These are phyloP conservation scores for Mycena galopus DNA, from an alignment of 768 basidiomycete genomes.

Conservation along the genomic window DNA sequence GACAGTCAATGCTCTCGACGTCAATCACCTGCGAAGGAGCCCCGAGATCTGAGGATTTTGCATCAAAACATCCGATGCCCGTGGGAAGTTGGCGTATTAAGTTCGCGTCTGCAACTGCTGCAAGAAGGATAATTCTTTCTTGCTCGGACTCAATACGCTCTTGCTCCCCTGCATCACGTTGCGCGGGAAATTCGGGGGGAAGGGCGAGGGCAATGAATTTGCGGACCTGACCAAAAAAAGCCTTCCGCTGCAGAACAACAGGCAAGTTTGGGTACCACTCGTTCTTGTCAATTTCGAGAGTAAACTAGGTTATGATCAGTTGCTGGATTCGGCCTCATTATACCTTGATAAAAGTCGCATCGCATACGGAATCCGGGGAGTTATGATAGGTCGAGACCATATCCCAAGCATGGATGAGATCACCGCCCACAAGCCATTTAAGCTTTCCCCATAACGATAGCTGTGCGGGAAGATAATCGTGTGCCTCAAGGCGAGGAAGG, in stretches of 20 bases:
- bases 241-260: not conserved
- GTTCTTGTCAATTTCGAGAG: not conserved
- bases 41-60: not conserved
- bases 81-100: not conserved
- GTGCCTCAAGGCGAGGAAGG: not conserved
- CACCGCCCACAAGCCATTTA: conserved; percentile 8
- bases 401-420: conserved; percentile 15
- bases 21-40: not conserved
- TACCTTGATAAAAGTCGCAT: conserved; percentile 23
- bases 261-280: not conserved
- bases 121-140: not conserved
- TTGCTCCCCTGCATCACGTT: not conserved
- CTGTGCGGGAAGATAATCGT: not conserved
- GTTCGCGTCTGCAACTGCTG: not conserved
- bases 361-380: conserved; percentile 9
- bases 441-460: conserved; percentile 12
- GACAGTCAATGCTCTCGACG: not conserved
- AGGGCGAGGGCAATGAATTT: not conserved
- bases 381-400: conserved; percentile 7
- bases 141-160: not conserved
- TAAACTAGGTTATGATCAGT: not conserved
- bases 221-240: conserved; percentile 2
- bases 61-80: conserved; percentile 3
- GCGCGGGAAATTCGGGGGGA: not conserved
- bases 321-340: too few species aligned